Percentiles rank a stretch among this genome's conserved stretches.
Conservation (phyloP, 2,329 filamentous ascomycete species). For the Leptographium procerum region DNA sequence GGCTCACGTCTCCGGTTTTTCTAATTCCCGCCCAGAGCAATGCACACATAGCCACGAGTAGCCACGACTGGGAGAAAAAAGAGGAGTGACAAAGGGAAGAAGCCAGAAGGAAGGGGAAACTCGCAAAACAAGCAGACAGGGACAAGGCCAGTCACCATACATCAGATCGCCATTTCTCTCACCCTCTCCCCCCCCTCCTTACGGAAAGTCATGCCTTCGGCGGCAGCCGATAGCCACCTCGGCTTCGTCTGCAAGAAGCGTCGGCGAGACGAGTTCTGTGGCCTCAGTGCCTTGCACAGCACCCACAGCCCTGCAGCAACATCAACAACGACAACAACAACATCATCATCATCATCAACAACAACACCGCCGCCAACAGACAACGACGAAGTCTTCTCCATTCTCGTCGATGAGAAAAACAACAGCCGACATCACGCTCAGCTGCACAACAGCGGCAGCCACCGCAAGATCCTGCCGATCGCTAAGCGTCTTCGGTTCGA, state of each 20-base stretch:
- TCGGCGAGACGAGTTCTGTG: slow-evolving; percentile 23
- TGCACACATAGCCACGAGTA: background rate
- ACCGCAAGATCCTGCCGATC: slow-evolving; percentile 3
- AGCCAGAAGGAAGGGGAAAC: background rate
- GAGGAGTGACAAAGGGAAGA: background rate
- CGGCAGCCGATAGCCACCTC: background rate
- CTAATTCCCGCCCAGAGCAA: background rate
- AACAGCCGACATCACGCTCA: too few relatives aligned
- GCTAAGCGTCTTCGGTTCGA: slow-evolving; percentile 7
- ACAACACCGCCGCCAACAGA: background rate
- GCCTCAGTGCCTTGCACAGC: background rate
- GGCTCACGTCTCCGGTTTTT: background rate
- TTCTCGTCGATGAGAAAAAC: background rate
- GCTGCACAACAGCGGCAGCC: background rate
- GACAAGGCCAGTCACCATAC: too few relatives aligned
- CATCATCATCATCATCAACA: background rate
- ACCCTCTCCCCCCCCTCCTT: background rate
- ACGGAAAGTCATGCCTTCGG: slow-evolving; percentile 4
- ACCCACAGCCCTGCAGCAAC: slow-evolving; percentile 13
- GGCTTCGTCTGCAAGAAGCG: slow-evolving; percentile 22
- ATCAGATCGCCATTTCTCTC: background rate
- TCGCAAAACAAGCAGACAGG: too few relatives aligned
- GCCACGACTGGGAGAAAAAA: background rate
- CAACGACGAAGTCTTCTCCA: too few relatives aligned
- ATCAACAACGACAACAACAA: slow-evolving; percentile 2